Base-by-base conservation (phyloP, 1,284 basidiomycete genomes). In the Rhodotorula glutinis region DNA sequence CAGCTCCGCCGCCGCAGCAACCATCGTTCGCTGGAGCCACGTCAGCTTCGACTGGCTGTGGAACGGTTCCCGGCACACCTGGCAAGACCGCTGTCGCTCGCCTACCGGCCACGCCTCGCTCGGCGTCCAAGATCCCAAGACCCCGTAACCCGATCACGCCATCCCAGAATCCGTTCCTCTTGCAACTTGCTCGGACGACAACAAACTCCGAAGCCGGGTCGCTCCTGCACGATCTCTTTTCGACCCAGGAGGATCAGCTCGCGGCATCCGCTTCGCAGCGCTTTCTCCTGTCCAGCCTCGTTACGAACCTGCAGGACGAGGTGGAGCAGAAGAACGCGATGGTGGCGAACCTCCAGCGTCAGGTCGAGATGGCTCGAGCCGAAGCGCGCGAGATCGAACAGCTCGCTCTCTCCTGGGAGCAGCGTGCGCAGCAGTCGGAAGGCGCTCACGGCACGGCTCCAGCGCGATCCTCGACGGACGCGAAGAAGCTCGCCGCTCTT, bases 271-370 rank as follows among this genome's bases (percentile, higher is more conserved):
- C 53, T 7, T 58, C 60, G 17, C 71, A 72, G 53, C 38, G 62
- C 11, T 67, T 63, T 55, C 40, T 72, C 23, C 58, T 72, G 14
- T 53, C 58, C 4, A 47, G 40, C 13, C 47, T 70, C 30, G 67
- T 72, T 5, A 63, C 57, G 21, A 65, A 67, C 55, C 40, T 72
- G 21, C 60, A 66, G 44, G 57, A 61, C 46, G 71, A 72, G 44
- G 52, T 67, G n/a, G 67, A 70, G 27, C 53, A 55, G 33, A 69
- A 67, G 58, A 51, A 63, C 5, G 30, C 17, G 17, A 60, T 72
- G 27, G 56, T 69, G 27, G 60, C n/a, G 25, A 65, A 63, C 30
- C 23, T 70, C 8, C 62, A 63, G 52, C 29, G 49, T 29, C 67
- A 72, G 55, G 58, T 65, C 3, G 52, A 57, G 7, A 38, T 43